Evolutionary conservation across 2,329 filamentous ascomycete species (phyloP).

Genomic region (Aphanoascus verrucosus): DNA sequence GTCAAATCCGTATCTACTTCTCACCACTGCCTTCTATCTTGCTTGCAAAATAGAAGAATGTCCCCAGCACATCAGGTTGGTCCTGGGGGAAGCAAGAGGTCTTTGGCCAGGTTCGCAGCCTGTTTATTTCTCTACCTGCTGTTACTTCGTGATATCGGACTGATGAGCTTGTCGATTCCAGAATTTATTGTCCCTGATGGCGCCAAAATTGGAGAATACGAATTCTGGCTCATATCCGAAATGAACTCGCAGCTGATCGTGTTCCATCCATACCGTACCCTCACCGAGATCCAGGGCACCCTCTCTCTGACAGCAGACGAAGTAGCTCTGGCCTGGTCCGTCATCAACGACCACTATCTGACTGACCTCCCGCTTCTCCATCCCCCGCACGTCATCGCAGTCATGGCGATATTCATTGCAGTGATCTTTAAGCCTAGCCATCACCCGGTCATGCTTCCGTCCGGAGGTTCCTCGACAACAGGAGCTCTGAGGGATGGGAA

Average conservation of each 20-base stretch:
- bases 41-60: constrained; percentile 98
- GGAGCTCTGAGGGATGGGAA: constrained; percentile 28
- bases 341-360: constrained; percentile 87
- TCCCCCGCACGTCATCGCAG: constrained; percentile 76
- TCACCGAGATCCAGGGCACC: constrained; percentile 59
- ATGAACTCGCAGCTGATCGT: constrained; percentile 83
- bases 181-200: constrained; percentile 67
- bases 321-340: constrained; percentile 61
- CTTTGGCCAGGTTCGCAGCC: constrained; percentile 59
- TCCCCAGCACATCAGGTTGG: constrained; percentile 86
- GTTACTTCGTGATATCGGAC: constrained; percentile 16
- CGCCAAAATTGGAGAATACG: constrained; percentile 80
- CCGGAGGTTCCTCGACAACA: constrained; percentile 18
- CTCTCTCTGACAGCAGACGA: constrained; percentile 70
- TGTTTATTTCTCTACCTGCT: background rate
- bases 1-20: constrained; percentile 85
- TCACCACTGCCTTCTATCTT: constrained; percentile 88
- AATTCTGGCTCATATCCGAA: constrained; percentile 84
- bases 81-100: constrained; percentile 74
- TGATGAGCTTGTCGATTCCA: constrained; percentile 18
- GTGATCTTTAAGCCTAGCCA: constrained; percentile 50
- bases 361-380: constrained; percentile 81
- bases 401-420: constrained; percentile 72
- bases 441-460: background rate
- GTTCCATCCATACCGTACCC: constrained; percentile 78